A percentile compares a stretch with the other conserved stretches of the same genome.
Conservation (phyloP, 2,329 filamentous ascomycete species). For the Monilinia polystroma region DNA sequence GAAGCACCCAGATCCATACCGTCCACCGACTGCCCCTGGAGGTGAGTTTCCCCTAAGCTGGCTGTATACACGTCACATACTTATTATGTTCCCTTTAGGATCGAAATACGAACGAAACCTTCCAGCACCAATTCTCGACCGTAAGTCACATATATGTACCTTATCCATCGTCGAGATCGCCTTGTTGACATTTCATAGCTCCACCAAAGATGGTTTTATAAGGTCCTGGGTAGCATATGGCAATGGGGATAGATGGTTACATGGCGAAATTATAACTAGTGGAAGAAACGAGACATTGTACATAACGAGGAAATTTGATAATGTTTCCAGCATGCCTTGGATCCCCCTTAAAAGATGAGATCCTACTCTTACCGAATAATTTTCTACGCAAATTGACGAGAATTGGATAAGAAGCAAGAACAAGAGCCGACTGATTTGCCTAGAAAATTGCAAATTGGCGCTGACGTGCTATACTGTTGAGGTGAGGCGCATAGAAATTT, state of each 20-base stretch:
- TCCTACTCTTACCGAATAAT: background rate
- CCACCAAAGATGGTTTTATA: conserved; percentile 33
- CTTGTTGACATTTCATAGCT: conserved; percentile 28
- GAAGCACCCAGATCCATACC: conserved; percentile 97
- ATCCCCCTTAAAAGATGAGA: background rate
- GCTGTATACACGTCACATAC: conserved; percentile 7
- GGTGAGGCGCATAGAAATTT: background rate
- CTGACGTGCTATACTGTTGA: background rate
- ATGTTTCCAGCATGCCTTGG: background rate
- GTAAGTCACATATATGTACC: conserved; percentile 55
- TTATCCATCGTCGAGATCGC: background rate
- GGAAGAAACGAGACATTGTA: conserved; percentile 12
- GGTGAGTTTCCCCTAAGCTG: conserved; percentile 53
- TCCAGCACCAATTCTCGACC: conserved; percentile 72
- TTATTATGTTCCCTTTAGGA: conserved; percentile 50
- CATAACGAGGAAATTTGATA: conserved; percentile 3
- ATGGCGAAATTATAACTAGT: background rate
- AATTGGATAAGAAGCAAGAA: background rate
- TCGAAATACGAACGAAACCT: conserved; percentile 97
- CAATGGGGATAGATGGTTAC: background rate
- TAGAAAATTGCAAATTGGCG: too few species aligned
- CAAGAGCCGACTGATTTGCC: too few species aligned
- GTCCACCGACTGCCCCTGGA: conserved; percentile 85
- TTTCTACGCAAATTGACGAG: background rate
- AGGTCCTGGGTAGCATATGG: background rate